Evolutionary conservation across 345 rosid species (phyloP).

Genomic region (Eucalyptus brandiana): DNA sequence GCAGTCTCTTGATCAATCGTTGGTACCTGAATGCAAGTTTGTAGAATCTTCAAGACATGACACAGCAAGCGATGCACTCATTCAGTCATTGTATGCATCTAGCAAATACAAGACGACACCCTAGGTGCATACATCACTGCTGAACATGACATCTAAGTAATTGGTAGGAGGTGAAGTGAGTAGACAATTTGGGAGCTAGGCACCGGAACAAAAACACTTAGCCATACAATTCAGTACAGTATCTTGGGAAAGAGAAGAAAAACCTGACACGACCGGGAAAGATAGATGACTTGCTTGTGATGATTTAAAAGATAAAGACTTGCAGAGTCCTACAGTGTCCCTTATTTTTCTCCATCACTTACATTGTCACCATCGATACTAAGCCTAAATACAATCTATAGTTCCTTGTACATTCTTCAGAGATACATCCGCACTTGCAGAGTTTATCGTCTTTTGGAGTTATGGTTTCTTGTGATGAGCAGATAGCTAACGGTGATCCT

Average conservation of each 20-base stretch:
- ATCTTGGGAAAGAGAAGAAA: background rate
- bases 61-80: background rate
- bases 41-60: background rate
- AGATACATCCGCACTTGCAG: background rate
- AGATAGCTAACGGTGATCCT: background rate
- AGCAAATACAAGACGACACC: background rate
- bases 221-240: background rate
- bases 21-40: conserved; percentile 33
- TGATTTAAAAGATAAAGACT: background rate
- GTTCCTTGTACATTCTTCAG: background rate
- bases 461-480: background rate
- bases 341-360: background rate
- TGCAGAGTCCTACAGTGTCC: background rate
- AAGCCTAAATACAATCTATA: background rate
- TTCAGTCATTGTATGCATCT: background rate
- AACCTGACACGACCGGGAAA: background rate
- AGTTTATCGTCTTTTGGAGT: background rate
- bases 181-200: background rate
- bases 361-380: background rate
- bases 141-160: background rate
- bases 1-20: conserved; percentile 65
- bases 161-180: background rate
- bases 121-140: background rate
- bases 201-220: background rate
- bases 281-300: background rate